Evolutionary conservation across 73 alveolate genomes (phyloP), one percentile per base, ranked within the genome.

Genomic region (Diophrys appendiculata): DNA sequence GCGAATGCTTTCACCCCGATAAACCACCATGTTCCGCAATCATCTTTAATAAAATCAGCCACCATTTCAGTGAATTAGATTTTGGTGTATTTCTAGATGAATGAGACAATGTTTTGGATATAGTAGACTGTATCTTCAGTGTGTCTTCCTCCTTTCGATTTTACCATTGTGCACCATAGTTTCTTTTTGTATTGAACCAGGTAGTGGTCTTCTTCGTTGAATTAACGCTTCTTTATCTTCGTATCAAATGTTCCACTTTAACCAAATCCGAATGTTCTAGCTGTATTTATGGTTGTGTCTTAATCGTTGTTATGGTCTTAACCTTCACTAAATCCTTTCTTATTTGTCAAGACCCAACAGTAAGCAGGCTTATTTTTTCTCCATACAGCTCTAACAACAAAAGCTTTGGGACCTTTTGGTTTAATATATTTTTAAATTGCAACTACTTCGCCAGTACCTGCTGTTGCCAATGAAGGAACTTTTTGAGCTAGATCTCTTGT

Each of bases 401-500:
- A 96, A 13, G 99, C 97, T 74, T 91, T 90, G 25, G 99, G 99
- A 14, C 99, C 99, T 71, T 96, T 88, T 65, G 97, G 82, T 82
- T 95, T 96, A 5, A 96, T 94, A 75, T 90, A 96, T 78, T 96
- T 91, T 83, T 96, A 96, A 23, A 96, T 80, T 13, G 92, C 98
- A 65, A 94, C 74, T 53, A 79, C 56, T 54, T 90, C 91, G 1
- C 84, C 69, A 34, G 80, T 78, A 11, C 88, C 72, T n/a, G n/a
- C n/a, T 68, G 64, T 71, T 3, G 83, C 18, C 5, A 43, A 65
- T 27, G 75, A 60, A 13, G 94, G 78, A 73, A 81, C 87, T 27
- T 69, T 54, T 32, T 84, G 34, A 25, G 83, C 91, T 1, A 88
- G 80, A 33, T 91, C 97, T 53, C 92, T 72, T 23, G 90, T 68